These are phyloP conservation scores for Boletellus ananas DNA, from an alignment of 768 basidiomycete species.

Conservation along the genomic window DNA sequence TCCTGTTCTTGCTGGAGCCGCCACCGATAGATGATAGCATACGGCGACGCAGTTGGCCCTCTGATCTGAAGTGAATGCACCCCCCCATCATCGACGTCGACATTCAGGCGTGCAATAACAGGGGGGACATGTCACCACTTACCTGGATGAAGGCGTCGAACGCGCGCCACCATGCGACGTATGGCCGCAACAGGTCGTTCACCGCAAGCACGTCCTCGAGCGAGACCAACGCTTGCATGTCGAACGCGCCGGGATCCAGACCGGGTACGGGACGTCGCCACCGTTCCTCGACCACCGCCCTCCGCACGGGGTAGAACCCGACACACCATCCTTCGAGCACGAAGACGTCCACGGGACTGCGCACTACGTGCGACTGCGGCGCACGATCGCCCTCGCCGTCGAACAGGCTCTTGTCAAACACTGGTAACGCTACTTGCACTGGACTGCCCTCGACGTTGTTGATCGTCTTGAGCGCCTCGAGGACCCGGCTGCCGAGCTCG, in stretches of 20 bases:
- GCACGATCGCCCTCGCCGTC: conserved; percentile 83
- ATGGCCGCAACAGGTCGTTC: conserved; percentile 58
- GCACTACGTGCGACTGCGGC: conserved; percentile 39
- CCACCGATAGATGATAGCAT: conserved; percentile 77
- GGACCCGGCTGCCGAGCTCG: conserved; percentile 51
- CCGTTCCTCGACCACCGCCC: conserved; percentile 46
- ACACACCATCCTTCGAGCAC: conserved; percentile 96
- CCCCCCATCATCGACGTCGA: neutral
- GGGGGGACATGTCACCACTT: neutral
- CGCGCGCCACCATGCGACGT: conserved; percentile 63
- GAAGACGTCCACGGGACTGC: conserved; percentile 68
- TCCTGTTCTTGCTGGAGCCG: conserved; percentile 83
- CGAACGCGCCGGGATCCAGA: conserved; percentile 23
- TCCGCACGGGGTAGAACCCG: conserved; percentile 69
- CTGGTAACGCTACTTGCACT: conserved; percentile 52
- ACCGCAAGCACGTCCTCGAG: conserved; percentile 57
- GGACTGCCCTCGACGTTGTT: conserved; percentile 20
- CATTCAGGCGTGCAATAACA: no score
- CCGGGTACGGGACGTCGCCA: conserved; percentile 40
- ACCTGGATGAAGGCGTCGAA: conserved; percentile 81
- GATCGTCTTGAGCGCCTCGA: conserved; percentile 47
- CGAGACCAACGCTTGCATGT: conserved; percentile 36
- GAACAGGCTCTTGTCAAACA: conserved; percentile 84
- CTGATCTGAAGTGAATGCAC: conserved; percentile 31
- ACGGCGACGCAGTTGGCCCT: conserved; percentile 34